Evolutionary conservation across 306 rosid species (phyloP).

Genomic region (Sindora glabra): DNA sequence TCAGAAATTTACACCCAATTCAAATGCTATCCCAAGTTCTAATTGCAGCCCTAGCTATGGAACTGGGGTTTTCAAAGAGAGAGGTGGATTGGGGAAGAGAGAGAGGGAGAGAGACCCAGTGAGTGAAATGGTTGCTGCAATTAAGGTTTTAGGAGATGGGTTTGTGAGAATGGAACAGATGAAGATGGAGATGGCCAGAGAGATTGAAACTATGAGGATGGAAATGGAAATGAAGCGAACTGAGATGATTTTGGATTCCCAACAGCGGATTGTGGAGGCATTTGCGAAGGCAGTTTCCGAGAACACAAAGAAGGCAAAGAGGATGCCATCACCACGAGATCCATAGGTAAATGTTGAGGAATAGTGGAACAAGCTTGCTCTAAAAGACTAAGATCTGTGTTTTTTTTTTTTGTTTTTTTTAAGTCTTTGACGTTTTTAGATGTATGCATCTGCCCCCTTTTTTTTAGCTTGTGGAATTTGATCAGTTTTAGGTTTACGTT

Average conservation of each 20-base stretch:
- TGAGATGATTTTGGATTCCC: conserved; percentile 91
- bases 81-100: conserved; percentile 36
- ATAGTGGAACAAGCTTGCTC: too few species aligned
- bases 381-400: not conserved
- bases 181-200: conserved; percentile 98
- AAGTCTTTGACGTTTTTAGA: not conserved
- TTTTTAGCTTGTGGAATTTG: not conserved
- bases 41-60: conserved; percentile 28
- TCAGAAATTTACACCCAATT: conserved; percentile 40
- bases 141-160: conserved; percentile 81
- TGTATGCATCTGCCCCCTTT: too few species aligned
- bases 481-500: not conserved
- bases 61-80: conserved; percentile 46
- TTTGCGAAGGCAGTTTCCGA: conserved; percentile 77
- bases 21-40: conserved; percentile 18
- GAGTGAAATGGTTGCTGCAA: conserved; percentile 72
- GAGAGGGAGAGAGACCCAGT: conserved; percentile 53
- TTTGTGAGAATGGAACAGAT: conserved; percentile 87
- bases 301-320: conserved; percentile 53
- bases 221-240: conserved; percentile 97
- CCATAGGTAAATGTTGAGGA: too few species aligned
- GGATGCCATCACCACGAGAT: conserved; percentile 38
- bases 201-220: conserved; percentile 80
- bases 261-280: conserved; percentile 78
- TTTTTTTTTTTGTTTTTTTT: not conserved